Conservation (phyloP, 208 protist species). For the Plasmodiophora brassicae region DNA sequence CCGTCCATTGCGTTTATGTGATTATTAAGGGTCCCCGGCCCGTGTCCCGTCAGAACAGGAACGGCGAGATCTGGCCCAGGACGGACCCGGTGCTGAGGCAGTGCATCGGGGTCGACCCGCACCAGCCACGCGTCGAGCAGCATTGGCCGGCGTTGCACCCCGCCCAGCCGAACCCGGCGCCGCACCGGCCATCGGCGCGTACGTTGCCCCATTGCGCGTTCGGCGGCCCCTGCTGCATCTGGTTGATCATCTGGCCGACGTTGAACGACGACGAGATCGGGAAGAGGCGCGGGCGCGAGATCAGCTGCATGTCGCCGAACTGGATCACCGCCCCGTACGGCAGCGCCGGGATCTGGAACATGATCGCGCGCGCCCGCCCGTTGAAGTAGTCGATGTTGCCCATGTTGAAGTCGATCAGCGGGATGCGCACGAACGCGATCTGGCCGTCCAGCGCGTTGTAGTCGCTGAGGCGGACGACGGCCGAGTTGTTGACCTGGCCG, state of each 20-base stretch:
- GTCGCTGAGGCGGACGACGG: not conserved
- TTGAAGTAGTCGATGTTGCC: not conserved
- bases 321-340: not conserved
- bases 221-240: not conserved
- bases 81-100: too few relatives aligned
- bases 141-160: not conserved
- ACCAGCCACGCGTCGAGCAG: not conserved
- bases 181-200: not conserved
- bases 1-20: too few relatives aligned
- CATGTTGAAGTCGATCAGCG: not conserved
- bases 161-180: not conserved
- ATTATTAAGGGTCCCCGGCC: too few relatives aligned
- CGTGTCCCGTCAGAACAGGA: too few relatives aligned
- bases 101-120: not conserved
- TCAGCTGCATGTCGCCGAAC: not conserved
- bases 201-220: not conserved
- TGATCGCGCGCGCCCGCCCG: not conserved
- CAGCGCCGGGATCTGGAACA: not conserved
- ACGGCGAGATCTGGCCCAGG: too few relatives aligned
- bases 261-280: not conserved
- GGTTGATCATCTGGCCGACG: not conserved
- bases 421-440: constrained; percentile 11
- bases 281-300: not conserved
- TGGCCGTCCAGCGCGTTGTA: constrained; percentile 17
- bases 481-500: not conserved